Base-by-base conservation (phyloP, 1,139 yeast genomes). In the Sugiyamaella sp. region DNA sequence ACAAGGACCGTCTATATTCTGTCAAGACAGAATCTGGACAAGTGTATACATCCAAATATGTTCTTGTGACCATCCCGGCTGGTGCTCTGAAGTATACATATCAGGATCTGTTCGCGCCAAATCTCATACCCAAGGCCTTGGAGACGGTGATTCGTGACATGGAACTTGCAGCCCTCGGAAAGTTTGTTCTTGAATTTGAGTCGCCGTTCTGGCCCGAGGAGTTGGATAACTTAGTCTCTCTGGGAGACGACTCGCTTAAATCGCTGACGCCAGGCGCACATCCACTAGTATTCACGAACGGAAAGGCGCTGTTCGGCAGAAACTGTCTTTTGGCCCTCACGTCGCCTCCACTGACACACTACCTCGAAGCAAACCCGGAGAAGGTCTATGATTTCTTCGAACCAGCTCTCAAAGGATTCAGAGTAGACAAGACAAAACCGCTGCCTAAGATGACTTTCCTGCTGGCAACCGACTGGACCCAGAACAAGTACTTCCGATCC, bases 131-230 rank as follows among this genome's bases (percentile, higher is more conserved):
- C 0, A 6, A 46, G 1, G 57, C 63, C 0, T 72, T 86, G 16
- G 59, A 60, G 2, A 72, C 71, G 0, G 74, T 88, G 0, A 66
- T 86, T 6, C 57, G 69, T 1, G 72, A 72, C 2, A 75, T 84
- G 60, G 86, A 85, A 62, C 85, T 81, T 67, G 89, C 89, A 0
- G 81, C 88, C 1, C 70, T 89, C 51, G 96, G 96, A 0, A 89
- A 89, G 69, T 85, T 87, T 9, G 75, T 88, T 2, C 77, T 88
- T 60, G 96, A 89, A 66, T 89, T 88, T 66, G 84, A 82, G 12
- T 54, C 67, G 1, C 72, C 80, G 2, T 86, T 88, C 77, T 89
- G 96, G 96, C 79, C 81, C 46, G 50, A 64, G 52, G 66, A 56
- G 8, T 53, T 57, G 9, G 89, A 84, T 64, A 70, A 86, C 48